Base-by-base conservation (phyloP, 2,329 filamentous ascomycete species). In the Exserohilum rostratum region DNA sequence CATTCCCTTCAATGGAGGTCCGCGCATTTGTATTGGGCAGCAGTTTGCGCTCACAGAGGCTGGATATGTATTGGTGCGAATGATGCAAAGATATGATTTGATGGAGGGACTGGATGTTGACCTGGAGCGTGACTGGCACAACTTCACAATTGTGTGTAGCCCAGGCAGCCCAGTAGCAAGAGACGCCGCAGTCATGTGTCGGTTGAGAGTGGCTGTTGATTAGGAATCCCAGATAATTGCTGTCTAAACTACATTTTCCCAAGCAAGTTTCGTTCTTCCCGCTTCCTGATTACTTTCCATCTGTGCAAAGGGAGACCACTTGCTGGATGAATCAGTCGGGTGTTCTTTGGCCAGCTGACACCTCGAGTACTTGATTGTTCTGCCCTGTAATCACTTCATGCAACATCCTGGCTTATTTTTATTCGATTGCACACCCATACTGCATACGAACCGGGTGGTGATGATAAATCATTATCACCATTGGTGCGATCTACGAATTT, bases 1-100 rank as follows among this genome's bases (percentile, higher is more conserved):
- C 10, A 15, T 70, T 9, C 66, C 67, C 5, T 69, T 69, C 44
- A 66, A 64, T 10, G 66, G 64, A 6, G 67, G 67, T 0, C 67
- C 67, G 9, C 53, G 67, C 3, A 61, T 66, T 20, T 62, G 66
- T 35, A 35, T 62, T 35, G 64, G 62, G 7, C 60, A 66, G 55
- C 57, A 64, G 44, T 60, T 60, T 43, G 61, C 61, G 1, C 53
- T 66, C 29, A 65, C 61, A 7, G 60, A 66, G 49, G 52, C 60
- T 2, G 50, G 43, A 11, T 63, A 56, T 40, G 48, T 53, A 18
- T 29, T 60, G 22, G 49, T 50, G n/a, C 30, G 55, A 9, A 18
- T 57, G 22, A 0, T 44, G 4, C 46, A 53, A 42, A 38, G 43
- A 30, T 55, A 18, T 18, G 52, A 55, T 46, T 15, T 27, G 3